phyloP scores from a whole-genome alignment of 768 basidiomycete genomes.

The Basidioascus undulatus region DNA sequence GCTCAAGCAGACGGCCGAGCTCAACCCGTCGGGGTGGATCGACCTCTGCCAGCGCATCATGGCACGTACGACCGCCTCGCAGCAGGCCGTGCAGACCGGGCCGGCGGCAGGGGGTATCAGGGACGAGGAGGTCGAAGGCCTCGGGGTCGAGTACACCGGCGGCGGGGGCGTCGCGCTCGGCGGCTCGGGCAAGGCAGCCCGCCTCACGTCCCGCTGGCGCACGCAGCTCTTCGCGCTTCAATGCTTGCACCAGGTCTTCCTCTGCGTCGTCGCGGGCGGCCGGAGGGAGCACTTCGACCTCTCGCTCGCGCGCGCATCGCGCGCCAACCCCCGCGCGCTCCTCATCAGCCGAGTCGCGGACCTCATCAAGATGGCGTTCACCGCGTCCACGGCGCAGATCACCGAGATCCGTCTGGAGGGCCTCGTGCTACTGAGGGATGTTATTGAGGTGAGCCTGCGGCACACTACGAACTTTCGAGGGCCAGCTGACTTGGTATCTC shows the following conservation, averaged over 20 bases:
- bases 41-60: conserved; percentile 93
- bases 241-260: conserved; percentile 73
- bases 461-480: background rate
- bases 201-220: conserved; percentile 52
- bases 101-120: conserved; percentile 28
- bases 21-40: conserved; percentile 93
- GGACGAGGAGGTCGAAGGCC: conserved; percentile 85
- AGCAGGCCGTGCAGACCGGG: conserved; percentile 32
- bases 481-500: background rate
- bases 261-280: conserved; percentile 43
- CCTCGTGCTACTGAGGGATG: conserved; percentile 63
- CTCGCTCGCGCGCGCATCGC: conserved; percentile 26
- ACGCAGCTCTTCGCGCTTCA: conserved; percentile 86
- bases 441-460: conserved; percentile 47
- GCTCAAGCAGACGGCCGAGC: conserved; percentile 78
- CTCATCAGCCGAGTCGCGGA: conserved; percentile 71
- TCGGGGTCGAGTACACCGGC: conserved; percentile 29
- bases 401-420: conserved; percentile 86
- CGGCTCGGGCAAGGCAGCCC: conserved; percentile 3
- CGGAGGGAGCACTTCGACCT: conserved; percentile 66
- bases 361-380: conserved; percentile 93
- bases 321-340: conserved; percentile 26
- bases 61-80: conserved; percentile 70
- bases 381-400: conserved; percentile 85
- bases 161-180: conserved; percentile 19